phyloP scores from a whole-genome alignment of 768 basidiomycete species.

The Boletus sp. region DNA sequence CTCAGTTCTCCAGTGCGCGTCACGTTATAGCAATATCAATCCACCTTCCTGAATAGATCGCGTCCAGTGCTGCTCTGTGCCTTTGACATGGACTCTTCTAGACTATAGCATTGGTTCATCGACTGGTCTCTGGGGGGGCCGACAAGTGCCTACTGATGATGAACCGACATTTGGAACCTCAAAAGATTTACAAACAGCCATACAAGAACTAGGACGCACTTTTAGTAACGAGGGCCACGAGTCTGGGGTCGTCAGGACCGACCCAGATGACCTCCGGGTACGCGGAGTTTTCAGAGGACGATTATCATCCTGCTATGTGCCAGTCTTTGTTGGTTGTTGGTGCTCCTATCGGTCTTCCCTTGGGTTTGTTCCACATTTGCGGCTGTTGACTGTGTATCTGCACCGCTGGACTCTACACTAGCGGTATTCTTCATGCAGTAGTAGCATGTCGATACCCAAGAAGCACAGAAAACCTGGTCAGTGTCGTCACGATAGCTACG shows the following conservation, averaged over 20 bases:
- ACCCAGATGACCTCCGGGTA: conserved; percentile 45
- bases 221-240: conserved; percentile 27
- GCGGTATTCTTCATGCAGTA: conserved; percentile 51
- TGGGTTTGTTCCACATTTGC: not conserved
- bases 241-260: conserved; percentile 41
- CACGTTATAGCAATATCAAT: not conserved
- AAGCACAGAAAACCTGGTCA: conserved; percentile 78
- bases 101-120: conserved; percentile 24
- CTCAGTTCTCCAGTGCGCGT: not conserved
- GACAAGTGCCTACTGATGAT: not conserved
- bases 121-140: not conserved
- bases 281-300: conserved; percentile 55
- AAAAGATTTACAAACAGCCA: conserved; percentile 50
- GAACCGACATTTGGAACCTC: conserved; percentile 46
- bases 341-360: not conserved
- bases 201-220: conserved; percentile 43
- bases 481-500: conserved; percentile 69
- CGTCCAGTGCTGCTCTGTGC: conserved; percentile 12
- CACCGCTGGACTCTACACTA: not conserved
- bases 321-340: not conserved
- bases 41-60: not conserved
- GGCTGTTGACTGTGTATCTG: not conserved
- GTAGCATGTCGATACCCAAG: conserved; percentile 63
- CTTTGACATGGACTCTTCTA: conserved; percentile 14
- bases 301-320: conserved; percentile 47